Evolutionary conservation across 2,329 filamentous ascomycete genomes (phyloP), one percentile per base, ranked within the genome.

Genomic region (Sporothrix pallida): DNA sequence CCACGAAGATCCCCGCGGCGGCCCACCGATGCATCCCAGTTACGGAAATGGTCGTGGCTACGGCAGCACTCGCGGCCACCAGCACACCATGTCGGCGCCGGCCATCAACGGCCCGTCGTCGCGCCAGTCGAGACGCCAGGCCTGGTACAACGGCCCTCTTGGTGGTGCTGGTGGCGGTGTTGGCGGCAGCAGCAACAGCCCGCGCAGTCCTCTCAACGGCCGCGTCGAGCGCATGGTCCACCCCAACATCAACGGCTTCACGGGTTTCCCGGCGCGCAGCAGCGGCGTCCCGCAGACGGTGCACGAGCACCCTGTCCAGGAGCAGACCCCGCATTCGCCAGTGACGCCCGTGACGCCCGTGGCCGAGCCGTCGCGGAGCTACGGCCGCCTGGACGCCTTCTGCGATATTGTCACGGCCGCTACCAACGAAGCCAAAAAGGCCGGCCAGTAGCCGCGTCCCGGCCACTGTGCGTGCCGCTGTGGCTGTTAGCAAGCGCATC

Each of bases 81-180:
- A 90, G 50, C 86, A 90, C 73, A 89, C 88, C 17, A 85, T 89
- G 82, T 90, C 88, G 3, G 88, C 88, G 1, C 88, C 89, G 0
- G 83, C 85, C 0, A 82, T 87, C 48, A 83, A 86, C 13, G 23
- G n/a, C 3, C 48, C 46, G 10, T 89, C 87, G 0, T 84, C 88
- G 3, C 86, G 89, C 9, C 89, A 89, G 75, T 84, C 83, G 44
- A 93, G 92, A 79, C 87, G 92, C 2, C 90, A 91, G 74, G 92
- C 87, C 0, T 94, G 92, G 91, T 93, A 93, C 78, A 89, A 93
- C 56, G 86, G 86, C 0, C 86, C 86, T 0, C 37, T 26, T 12
- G 8, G 26, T 20, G 52, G 42, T 1, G 15, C 17, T 50, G 67
- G 67, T 37, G 62, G 44, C 17, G 77, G 77, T 3, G 74, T 3